These are phyloP conservation scores for Xylaria sp. DNA, from an alignment of 2,329 filamentous ascomycete genomes.

Conservation along the genomic window DNA sequence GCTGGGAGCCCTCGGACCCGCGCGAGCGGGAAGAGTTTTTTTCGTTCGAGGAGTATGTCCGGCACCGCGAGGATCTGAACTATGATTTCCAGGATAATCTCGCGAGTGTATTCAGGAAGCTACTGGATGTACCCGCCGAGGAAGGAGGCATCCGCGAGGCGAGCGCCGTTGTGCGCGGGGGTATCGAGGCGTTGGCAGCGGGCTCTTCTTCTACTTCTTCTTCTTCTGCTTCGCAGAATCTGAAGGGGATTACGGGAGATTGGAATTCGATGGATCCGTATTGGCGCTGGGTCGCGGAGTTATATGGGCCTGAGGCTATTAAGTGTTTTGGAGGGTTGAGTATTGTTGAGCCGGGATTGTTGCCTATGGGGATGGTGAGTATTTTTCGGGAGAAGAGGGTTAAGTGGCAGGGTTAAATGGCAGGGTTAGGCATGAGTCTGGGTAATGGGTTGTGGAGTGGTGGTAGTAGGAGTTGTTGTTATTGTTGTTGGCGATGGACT, in stretches of 20 bases:
- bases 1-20: constrained; percentile 48
- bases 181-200: constrained; percentile 41
- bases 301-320: constrained; percentile 59
- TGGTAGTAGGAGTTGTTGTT: no score
- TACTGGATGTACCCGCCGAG: constrained; percentile 52
- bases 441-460: background rate
- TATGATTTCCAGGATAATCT: constrained; percentile 45
- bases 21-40: constrained; percentile 56
- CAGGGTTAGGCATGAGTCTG: constrained; percentile 44
- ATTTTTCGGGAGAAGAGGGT: constrained; percentile 58
- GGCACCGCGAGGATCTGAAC: constrained; percentile 50
- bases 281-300: constrained; percentile 60
- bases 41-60: constrained; percentile 57
- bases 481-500: no score
- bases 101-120: constrained; percentile 49
- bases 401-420: constrained; percentile 59
- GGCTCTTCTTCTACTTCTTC: background rate
- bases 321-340: constrained; percentile 58
- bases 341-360: constrained; percentile 57
- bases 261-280: constrained; percentile 56
- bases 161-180: constrained; percentile 39
- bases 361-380: constrained; percentile 61
- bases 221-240: background rate
- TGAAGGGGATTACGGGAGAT: constrained; percentile 22
- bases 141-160: constrained; percentile 45